These are phyloP conservation scores for Remersonia thermophila DNA, from an alignment of 2,329 filamentous ascomycete species.

Conservation along the genomic window DNA sequence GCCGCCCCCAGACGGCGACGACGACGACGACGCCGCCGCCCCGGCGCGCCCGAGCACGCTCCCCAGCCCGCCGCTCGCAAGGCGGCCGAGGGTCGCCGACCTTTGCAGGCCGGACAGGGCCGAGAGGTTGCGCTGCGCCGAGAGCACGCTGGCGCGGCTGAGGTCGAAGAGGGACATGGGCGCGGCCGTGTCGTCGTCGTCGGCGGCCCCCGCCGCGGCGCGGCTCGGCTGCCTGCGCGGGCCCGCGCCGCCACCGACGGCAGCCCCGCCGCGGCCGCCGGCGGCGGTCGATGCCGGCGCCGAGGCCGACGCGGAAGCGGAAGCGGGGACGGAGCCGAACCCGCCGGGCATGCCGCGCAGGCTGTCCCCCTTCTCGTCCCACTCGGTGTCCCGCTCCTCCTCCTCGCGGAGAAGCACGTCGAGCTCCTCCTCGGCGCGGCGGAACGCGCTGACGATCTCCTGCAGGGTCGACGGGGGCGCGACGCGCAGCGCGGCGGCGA, in stretches of 20 bases:
- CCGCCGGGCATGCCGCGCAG: conserved; percentile 42
- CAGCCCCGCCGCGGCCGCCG: conserved; percentile 15
- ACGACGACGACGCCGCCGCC: no score
- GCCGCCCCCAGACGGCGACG: conserved; percentile 19
- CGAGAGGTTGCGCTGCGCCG: conserved; percentile 46
- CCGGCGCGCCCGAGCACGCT: no score
- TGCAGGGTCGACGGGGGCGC: conserved; percentile 58
- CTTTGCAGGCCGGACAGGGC: conserved; percentile 41
- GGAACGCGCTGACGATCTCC: conserved; percentile 63
- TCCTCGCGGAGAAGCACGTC: conserved; percentile 54
- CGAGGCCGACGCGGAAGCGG: conserved; percentile 8
- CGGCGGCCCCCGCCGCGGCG: no score
- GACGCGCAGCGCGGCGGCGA: conserved; percentile 62
- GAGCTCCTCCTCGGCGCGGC: conserved; percentile 67
- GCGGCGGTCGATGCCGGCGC: conserved; percentile 22
- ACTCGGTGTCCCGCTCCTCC: conserved; percentile 54
- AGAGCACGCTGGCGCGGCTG: conserved; percentile 46
- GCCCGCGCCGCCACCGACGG: no score
- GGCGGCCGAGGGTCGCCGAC: conserved; percentile 25
- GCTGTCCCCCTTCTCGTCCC: conserved; percentile 52
- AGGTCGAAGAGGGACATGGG: conserved; percentile 56
- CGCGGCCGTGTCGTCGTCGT: conserved; percentile 34
- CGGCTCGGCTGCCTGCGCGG: no score
- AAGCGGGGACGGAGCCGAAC: conserved; percentile 26
- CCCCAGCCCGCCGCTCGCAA: conserved; percentile 3